Percentiles rank a stretch among this genome's conserved stretches.
phyloP scores from a whole-genome alignment of 2,329 filamentous ascomycete genomes.

The Pyrenophora teres region DNA sequence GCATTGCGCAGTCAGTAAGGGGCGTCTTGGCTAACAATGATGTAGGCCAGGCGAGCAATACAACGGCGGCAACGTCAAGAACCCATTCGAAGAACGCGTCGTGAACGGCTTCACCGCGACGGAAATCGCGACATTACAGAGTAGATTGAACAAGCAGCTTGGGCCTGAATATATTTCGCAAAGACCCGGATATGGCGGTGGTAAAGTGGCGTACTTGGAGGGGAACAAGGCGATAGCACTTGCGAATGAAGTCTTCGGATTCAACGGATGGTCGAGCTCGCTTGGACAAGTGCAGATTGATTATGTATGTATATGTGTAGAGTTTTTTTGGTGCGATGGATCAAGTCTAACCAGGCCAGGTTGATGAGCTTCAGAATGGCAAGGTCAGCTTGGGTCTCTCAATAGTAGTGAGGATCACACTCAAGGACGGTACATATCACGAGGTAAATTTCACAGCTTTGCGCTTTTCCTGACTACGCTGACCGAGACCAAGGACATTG shows the following conservation, averaged over 20 bases:
- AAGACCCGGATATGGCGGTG: conserved; percentile 78
- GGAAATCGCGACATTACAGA: conserved; percentile 86
- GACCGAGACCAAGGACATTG: conserved; percentile 69
- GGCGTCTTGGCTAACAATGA: conserved; percentile 19
- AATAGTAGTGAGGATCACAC: conserved; percentile 85
- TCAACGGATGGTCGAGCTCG: conserved; percentile 97
- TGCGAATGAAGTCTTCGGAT: conserved; percentile 93
- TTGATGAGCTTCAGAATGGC: conserved; percentile 81
- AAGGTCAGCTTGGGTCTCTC: conserved; percentile 85
- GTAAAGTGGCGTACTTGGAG: conserved; percentile 91
- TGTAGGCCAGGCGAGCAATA: conserved; percentile 48
- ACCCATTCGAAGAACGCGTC: conserved; percentile 81
- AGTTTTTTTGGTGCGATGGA: not conserved
- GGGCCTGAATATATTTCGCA: conserved; percentile 95
- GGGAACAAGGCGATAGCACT: conserved; percentile 96
- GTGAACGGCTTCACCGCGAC: conserved; percentile 84
- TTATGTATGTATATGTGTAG: conserved; percentile 62
- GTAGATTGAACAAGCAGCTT: conserved; percentile 86
- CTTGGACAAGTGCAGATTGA: conserved; percentile 95
- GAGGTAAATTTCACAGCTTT: conserved; percentile 57
- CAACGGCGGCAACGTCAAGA: conserved; percentile 53
- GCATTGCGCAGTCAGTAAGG: not conserved
- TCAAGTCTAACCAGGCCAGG: conserved; percentile 46
- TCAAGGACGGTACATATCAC: conserved; percentile 93
- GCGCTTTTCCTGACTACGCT: not conserved